Evolutionary conservation across 2,329 filamentous ascomycete species (phyloP).

Genomic region (Pestalotiopsis sp.): DNA sequence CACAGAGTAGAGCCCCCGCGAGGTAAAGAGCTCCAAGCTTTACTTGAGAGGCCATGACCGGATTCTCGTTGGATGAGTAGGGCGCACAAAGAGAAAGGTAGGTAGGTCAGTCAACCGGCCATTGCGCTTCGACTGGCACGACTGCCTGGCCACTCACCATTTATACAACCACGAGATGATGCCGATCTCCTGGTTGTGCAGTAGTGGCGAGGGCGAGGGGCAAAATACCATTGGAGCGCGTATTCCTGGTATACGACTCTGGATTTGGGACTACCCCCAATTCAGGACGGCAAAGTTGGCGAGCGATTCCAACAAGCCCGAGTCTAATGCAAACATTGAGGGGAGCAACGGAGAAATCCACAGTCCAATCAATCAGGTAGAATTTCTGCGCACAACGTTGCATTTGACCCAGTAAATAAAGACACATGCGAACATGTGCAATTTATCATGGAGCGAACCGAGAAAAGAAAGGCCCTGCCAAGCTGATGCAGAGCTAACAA

Average conservation of each 20-base stretch:
- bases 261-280: not conserved
- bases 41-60: not conserved
- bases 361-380: not conserved
- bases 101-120: not conserved
- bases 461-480: not conserved
- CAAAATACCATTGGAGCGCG: not conserved
- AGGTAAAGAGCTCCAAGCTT: not conserved
- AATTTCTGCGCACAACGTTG: not conserved
- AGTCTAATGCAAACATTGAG: not conserved
- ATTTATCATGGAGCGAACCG: not conserved
- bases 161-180: not conserved
- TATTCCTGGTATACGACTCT: not conserved
- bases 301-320: not conserved
- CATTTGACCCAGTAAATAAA: not conserved
- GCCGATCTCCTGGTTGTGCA: not conserved
- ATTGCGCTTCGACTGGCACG: not conserved
- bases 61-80: not conserved
- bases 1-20: not conserved
- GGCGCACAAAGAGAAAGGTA: not conserved
- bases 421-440: not conserved
- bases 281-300: not conserved
- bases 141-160: not conserved
- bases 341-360: not conserved
- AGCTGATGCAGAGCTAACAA: not conserved
- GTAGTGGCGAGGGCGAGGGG: not conserved